Base-by-base conservation (phyloP, 1,284 basidiomycete species). In the Sutorius eximius region DNA sequence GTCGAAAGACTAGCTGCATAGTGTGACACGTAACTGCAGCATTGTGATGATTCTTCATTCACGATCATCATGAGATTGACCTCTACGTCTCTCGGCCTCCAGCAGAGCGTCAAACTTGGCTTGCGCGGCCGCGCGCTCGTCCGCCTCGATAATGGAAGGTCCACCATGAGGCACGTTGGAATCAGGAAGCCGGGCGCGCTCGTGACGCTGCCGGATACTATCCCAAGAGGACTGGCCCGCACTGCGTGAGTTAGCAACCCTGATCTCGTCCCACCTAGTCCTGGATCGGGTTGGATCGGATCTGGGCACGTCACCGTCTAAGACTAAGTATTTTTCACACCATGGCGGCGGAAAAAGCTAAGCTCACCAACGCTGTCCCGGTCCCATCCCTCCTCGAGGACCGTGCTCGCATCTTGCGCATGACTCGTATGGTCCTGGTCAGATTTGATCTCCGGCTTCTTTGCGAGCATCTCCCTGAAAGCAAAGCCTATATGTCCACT, bases 191-290 rank as follows among this genome's bases (percentile, higher is more conserved):
- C n/a, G 71, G 30, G 36, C 58, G 43, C 74, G 72, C 65, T 85
- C 83, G 56, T 86, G 78, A 32, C 69, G 75, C 64, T 87, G 83
- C 36, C 87, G 82, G 29, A 89, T 73, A 33, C 70, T 67, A 61
- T 88, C 86, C 86, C 86, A 89, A 6, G 84, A 76, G 13, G 87
- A 86, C 22, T 73, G 73, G 32, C 73, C 74, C 30, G 72, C 55
- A 55, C 55, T 66, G 33, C 71, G 76, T 32, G 75, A 69, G 56
- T 85, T 85, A n/a, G 72, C 77, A 45, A 73, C 72, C 50, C 86
- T 82, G 42, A 89, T 82, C 57, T 83, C 78, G 40, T 86, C 83
- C 87, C 86, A 89, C 58, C 73, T 79, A 66, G 79, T 52, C 64
- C 45, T 67, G 63, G 49, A 63, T 51, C 15, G 67, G 51, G 47